phyloP scores from a whole-genome alignment of 352 stramenopile genomes.

The Phytophthora sansomeana region DNA sequence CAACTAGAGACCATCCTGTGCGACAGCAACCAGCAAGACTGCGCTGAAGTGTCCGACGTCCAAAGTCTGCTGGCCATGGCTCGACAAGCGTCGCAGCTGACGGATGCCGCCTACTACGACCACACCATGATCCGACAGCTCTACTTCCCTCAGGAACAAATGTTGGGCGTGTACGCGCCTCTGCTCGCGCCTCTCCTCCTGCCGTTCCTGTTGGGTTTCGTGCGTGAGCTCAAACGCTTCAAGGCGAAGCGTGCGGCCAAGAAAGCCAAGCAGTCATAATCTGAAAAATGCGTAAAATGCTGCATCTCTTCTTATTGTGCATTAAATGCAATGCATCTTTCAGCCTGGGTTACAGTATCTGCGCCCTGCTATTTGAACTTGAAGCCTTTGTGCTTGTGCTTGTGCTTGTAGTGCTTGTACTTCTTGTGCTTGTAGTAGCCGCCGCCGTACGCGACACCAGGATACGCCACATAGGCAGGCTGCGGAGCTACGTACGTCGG shows the following conservation, averaged over 20 bases:
- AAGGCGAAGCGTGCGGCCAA: slow-evolving; percentile 48
- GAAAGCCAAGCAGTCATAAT: slow-evolving; percentile 30
- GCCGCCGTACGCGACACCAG: slow-evolving; percentile 62
- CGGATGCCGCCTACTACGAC: slow-evolving; percentile 69
- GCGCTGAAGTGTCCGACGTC: slow-evolving; percentile 33
- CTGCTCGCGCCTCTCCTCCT: slow-evolving; percentile 69
- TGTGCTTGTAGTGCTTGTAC: slow-evolving; percentile 60
- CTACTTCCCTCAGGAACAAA: slow-evolving; percentile 77
- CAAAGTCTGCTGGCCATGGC: slow-evolving; percentile 42
- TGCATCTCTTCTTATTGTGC: too few species aligned
- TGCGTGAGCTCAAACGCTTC: slow-evolving; percentile 62
- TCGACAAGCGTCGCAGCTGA: slow-evolving; percentile 55
- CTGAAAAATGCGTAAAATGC: neutral
- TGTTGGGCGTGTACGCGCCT: slow-evolving; percentile 70
- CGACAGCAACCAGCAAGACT: slow-evolving; percentile 28
- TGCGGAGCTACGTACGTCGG: slow-evolving; percentile 50
- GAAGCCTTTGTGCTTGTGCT: slow-evolving; percentile 59
- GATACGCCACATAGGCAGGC: slow-evolving; percentile 68
- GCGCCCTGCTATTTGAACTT: slow-evolving; percentile 68
- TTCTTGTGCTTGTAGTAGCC: slow-evolving; percentile 66
- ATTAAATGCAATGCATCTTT: too few species aligned
- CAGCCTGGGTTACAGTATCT: too few species aligned
- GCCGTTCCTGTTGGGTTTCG: slow-evolving; percentile 62
- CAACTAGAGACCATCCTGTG: slow-evolving; percentile 67
- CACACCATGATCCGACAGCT: slow-evolving; percentile 79